These are phyloP conservation scores for Mycena pura DNA, from an alignment of 768 basidiomycete species.

Conservation along the genomic window DNA sequence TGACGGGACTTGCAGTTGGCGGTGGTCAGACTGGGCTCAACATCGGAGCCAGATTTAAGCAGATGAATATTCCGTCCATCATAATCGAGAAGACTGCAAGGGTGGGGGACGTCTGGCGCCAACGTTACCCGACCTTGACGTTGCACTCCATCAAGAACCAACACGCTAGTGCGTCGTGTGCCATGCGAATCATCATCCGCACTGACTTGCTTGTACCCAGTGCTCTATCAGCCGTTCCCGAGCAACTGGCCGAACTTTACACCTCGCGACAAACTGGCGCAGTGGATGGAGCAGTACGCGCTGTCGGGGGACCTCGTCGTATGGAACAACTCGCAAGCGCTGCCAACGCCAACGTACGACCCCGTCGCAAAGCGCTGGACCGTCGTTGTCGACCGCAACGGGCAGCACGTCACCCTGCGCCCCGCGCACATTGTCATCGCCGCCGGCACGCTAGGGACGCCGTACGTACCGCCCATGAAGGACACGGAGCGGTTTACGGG, in stretches of 20 bases:
- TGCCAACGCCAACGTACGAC: slow-evolving; percentile 43
- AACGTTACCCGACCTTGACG: slow-evolving; percentile 48
- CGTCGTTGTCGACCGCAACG: slow-evolving; percentile 37
- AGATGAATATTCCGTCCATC: slow-evolving; percentile 45
- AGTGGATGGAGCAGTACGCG: slow-evolving; percentile 52
- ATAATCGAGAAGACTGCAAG: slow-evolving; percentile 42
- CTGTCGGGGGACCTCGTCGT: slow-evolving; percentile 46
- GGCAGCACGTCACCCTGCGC: slow-evolving; percentile 34
- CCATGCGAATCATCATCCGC: too few relatives aligned
- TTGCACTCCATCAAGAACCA: slow-evolving; percentile 46
- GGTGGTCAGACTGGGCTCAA: slow-evolving; percentile 50
- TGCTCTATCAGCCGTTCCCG: slow-evolving; percentile 46
- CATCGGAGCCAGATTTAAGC: slow-evolving; percentile 47
- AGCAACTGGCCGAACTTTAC: slow-evolving; percentile 50
- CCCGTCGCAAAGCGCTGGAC: slow-evolving; percentile 36
- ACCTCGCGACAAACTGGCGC: slow-evolving; percentile 47
- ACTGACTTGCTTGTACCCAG: slow-evolving; percentile 25
- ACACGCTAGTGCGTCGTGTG: slow-evolving; percentile 29
- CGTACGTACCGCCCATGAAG: slow-evolving; percentile 36
- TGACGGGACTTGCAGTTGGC: slow-evolving; percentile 39
- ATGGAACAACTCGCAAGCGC: slow-evolving; percentile 43
- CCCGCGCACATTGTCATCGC: slow-evolving; percentile 49
- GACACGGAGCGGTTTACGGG: slow-evolving; percentile 38
- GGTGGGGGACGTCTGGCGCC: slow-evolving; percentile 50
- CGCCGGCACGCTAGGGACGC: slow-evolving; percentile 42